Base-by-base conservation (phyloP, 225 moss, liverwort and hornwort genomes). In the Rhytidiadelphus loreus region DNA sequence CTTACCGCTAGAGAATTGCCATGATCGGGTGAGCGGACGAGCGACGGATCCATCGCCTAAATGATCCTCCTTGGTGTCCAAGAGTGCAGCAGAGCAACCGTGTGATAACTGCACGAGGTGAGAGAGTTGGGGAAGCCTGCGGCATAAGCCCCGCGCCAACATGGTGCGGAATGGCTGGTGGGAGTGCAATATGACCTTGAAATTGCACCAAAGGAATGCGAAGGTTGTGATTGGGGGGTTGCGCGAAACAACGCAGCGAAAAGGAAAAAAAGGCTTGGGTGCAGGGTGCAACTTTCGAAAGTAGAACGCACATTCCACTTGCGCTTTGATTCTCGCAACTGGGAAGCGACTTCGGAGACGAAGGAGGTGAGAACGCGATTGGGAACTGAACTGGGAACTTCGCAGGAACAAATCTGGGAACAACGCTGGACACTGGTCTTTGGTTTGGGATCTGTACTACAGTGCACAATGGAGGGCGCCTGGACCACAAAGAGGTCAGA, bases 61-160 rank as follows among this genome's bases (percentile, higher is more conserved):
- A 26, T 37, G 77, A 78, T 92, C 89, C 72, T 90, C 90, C 66
- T 73, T 85, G 29, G n/a, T 62, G 39, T 93, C 87, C 83, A 92
- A 37, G 53, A 91, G 80, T 35, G 87, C 80, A 30, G 70, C 66
- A 85, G 87, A 86, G 82, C 83, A 86, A 52, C 77, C 63, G 30
- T 82, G 88, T 57, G 91, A 83, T 58, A 82, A 69, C 87, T 89
- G 89, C 59, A 86, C 77, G 56, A 93, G 88, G 65, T 88, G 91
- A 77, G 91, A 86, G 61, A 93, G 92, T 66, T 79, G 61, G 50
- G 91, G 89, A 6, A 93, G 81, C 84, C 90, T 88, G 81, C 93
- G 93, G 77, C 86, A 77, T 37, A 91, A 83, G 37, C 92, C 92
- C 72, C 91, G 83, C 71, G 89, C 92, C 93, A 93, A 86, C 92